Evolutionary conservation across 1,139 yeast species (phyloP).

Genomic region (Waltiozyma sp.): DNA sequence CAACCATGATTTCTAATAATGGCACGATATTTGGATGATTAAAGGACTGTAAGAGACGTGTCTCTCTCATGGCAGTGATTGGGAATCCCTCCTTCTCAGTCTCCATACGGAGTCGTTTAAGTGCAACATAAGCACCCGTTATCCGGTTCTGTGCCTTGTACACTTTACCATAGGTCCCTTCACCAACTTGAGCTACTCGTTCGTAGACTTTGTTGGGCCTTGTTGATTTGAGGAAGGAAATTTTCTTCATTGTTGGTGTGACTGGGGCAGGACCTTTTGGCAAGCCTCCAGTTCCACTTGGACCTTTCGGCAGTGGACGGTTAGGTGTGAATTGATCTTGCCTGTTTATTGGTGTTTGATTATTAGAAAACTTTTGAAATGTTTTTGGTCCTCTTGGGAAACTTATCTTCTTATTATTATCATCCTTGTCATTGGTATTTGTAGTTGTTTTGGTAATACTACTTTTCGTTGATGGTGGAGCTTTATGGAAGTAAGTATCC

Average conservation of each 20-base stretch:
- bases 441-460: not conserved
- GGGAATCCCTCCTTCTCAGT: constrained; percentile 92
- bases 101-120: constrained; percentile 75
- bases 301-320: not conserved
- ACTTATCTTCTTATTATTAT: not conserved
- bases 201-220: constrained; percentile 20
- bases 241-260: constrained; percentile 1
- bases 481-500: constrained; percentile 3
- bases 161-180: constrained; percentile 73
- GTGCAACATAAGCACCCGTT: constrained; percentile 69
- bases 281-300: not conserved
- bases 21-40: constrained; percentile 77
- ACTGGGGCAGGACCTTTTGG: not conserved
- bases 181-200: constrained; percentile 49
- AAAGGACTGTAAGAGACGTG: constrained; percentile 76
- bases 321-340: not conserved
- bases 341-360: not conserved
- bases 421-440: not conserved
- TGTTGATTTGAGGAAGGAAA: constrained; percentile 13
- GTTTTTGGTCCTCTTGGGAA: constrained; percentile 4
- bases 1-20: constrained; percentile 83
- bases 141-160: constrained; percentile 61
- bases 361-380: not conserved
- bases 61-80: constrained; percentile 88
- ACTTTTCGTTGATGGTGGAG: not conserved